These are phyloP conservation scores for Collybiopsis confluens DNA, from an alignment of 768 basidiomycete genomes.

Conservation along the genomic window DNA sequence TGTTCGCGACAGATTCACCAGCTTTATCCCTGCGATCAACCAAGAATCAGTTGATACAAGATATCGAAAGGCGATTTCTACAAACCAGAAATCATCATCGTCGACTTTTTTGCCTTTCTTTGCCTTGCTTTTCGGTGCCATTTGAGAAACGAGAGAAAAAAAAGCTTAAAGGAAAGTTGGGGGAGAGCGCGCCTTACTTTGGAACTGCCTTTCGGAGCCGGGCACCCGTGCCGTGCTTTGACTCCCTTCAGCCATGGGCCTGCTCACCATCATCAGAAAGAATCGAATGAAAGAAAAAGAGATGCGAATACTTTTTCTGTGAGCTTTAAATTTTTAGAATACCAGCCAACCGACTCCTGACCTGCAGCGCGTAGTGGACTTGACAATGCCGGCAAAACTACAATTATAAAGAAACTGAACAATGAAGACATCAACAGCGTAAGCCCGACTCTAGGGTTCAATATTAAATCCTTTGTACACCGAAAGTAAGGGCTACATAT, in stretches of 20 bases:
- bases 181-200: too few species aligned
- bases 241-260: conserved; percentile 67
- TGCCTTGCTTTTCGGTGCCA: conserved; percentile 67
- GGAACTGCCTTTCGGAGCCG: too few species aligned
- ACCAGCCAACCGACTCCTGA: not conserved
- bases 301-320: conserved; percentile 96
- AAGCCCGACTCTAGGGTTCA: conserved; percentile 95
- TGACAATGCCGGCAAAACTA: conserved; percentile 98
- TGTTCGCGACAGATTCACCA: conserved; percentile 51
- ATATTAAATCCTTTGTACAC: conserved; percentile 95
- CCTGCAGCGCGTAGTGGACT: conserved; percentile 60
- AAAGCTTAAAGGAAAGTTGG: not conserved
- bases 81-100: conserved; percentile 82
- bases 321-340: conserved; percentile 18
- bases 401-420: conserved; percentile 92
- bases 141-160: conserved; percentile 15
- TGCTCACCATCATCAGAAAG: conserved; percentile 96
- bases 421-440: conserved; percentile 86
- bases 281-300: conserved; percentile 93
- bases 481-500: conserved; percentile 58
- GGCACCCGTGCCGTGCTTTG: not conserved
- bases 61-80: not conserved
- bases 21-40: conserved; percentile 52
- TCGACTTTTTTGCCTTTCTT: conserved; percentile 83
- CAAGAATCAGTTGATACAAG: too few species aligned